phyloP scores from a whole-genome alignment of 305 asterid genomes.

The Solanum hybrid region DNA sequence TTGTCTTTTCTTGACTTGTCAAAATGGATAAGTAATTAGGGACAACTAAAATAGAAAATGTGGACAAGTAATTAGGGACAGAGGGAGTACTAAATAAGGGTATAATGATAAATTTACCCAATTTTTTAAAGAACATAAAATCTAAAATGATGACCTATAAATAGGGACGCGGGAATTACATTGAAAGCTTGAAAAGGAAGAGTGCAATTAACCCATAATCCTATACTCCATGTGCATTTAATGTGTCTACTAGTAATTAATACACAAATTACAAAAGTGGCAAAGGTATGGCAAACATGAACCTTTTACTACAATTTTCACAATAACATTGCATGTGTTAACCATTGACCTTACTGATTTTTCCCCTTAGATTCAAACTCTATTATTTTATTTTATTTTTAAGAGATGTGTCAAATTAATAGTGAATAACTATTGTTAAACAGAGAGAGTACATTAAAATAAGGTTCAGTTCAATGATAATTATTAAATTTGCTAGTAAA shows the following conservation, averaged over 20 bases:
- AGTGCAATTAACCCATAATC: background rate
- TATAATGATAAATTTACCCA: no score
- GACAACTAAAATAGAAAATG: no score
- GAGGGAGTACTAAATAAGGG: rapidly evolving
- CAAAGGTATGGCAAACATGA: slow-evolving; percentile 1
- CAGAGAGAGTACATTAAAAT: no score
- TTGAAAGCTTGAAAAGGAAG: background rate
- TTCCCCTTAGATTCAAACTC: background rate
- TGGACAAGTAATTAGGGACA: no score
- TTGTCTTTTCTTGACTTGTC: no score
- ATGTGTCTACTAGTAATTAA: background rate
- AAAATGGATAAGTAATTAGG: no score
- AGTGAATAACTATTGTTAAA: no score
- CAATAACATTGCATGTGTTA: background rate
- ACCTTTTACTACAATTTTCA: background rate
- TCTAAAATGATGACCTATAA: background rate
- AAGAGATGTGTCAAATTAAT: no score
- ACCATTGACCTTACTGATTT: background rate
- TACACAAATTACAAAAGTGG: background rate
- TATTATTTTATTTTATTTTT: background rate
- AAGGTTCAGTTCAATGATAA: background rate
- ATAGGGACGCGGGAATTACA: background rate
- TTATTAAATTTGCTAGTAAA: no score
- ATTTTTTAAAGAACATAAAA: no score
- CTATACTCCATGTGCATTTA: slow-evolving; percentile 1